phyloP scores from a whole-genome alignment of 306 rosid species.

The Aeschynomene evenia region DNA sequence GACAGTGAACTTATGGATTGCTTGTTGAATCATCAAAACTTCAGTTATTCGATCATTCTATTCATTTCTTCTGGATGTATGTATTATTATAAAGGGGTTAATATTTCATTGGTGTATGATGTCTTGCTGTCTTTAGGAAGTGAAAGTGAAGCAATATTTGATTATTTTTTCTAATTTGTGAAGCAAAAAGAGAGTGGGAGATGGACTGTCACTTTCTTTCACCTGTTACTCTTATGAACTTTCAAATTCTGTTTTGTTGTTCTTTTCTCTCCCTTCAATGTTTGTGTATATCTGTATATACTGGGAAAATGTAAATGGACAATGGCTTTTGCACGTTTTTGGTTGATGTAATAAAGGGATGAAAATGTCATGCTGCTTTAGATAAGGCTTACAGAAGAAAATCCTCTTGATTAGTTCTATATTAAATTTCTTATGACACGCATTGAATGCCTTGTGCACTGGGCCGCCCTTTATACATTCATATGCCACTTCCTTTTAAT shows the following conservation, averaged over 20 bases:
- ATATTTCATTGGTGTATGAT: neutral
- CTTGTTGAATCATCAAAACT: neutral
- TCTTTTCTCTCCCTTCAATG: neutral
- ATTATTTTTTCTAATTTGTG: neutral
- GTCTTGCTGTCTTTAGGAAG: neutral
- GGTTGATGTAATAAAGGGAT: neutral
- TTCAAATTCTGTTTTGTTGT: neutral
- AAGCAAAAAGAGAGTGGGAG: conserved; percentile 13
- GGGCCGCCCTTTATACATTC: neutral
- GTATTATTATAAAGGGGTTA: neutral
- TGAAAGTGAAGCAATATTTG: conserved; percentile 7
- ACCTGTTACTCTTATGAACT: conserved; percentile 2
- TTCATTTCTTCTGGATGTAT: neutral
- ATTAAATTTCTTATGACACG: neutral
- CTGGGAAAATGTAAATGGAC: neutral
- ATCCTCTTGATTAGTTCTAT: neutral
- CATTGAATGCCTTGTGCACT: neutral
- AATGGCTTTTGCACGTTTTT: neutral
- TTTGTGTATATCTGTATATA: neutral
- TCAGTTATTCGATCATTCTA: neutral
- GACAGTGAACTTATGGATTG: neutral
- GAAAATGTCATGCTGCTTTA: neutral
- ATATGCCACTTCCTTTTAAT: neutral
- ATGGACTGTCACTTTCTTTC: conserved; percentile 7
- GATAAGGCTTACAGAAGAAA: neutral